These are phyloP conservation scores for Leucosporidium creatinivorum DNA, from an alignment of 768 basidiomycete genomes.

Conservation along the genomic window DNA sequence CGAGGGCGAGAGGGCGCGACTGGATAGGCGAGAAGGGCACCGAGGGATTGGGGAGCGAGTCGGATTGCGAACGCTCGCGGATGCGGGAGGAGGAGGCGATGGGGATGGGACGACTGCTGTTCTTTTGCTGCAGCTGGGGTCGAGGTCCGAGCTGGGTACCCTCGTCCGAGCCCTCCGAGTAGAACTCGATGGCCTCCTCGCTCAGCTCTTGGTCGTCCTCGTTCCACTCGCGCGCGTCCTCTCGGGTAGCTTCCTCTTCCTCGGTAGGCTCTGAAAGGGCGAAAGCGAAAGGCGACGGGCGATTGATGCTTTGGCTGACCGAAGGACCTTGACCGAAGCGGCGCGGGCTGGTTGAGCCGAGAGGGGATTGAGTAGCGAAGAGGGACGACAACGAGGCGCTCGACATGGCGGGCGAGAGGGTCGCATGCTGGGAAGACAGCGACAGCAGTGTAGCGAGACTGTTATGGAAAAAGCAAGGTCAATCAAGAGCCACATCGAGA, in stretches of 20 bases:
- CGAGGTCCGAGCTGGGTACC: constrained; percentile 6
- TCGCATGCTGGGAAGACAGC: constrained; percentile 12
- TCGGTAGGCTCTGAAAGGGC: constrained; percentile 60
- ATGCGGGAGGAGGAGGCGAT: background rate
- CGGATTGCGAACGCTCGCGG: background rate
- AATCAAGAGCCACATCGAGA: background rate
- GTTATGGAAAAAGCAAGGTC: background rate
- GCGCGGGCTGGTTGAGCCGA: background rate
- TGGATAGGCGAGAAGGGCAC: background rate
- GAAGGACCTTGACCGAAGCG: constrained; percentile 63
- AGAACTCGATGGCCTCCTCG: constrained; percentile 1
- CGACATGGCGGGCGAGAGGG: constrained; percentile 21
- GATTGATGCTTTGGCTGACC: constrained; percentile 54
- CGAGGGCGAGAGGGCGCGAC: constrained; percentile 1
- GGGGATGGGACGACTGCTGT: background rate
- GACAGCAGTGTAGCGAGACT: constrained; percentile 30
- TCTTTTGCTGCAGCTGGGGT: background rate
- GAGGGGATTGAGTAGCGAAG: background rate
- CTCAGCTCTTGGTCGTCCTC: constrained; percentile 11
- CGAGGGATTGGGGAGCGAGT: background rate
- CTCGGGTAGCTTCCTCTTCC: constrained; percentile 4
- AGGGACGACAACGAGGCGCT: constrained; percentile 18
- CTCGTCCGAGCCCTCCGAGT: constrained; percentile 3
- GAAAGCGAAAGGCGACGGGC: constrained; percentile 46
- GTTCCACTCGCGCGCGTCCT: background rate